These are phyloP conservation scores for Sporodiniella umbellata DNA, from an alignment of 371 early-diverging fungal species.

Conservation along the genomic window DNA sequence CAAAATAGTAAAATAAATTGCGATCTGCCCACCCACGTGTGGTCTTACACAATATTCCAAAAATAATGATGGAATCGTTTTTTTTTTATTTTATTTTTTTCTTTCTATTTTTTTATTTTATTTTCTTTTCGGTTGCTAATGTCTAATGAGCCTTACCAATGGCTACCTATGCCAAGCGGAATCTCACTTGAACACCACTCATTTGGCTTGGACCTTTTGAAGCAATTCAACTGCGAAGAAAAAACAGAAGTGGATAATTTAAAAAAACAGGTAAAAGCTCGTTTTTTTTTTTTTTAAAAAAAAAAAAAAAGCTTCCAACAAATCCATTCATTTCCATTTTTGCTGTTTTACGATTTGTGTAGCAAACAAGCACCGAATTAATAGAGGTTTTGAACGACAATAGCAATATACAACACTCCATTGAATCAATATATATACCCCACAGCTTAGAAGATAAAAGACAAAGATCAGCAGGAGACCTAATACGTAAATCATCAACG, in stretches of 20 bases:
- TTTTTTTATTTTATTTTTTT: conserved; percentile 7
- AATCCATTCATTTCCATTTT: too few species aligned
- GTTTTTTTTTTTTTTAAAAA: neutral
- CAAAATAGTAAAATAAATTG: neutral
- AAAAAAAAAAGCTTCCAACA: too few species aligned
- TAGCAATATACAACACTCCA: neutral
- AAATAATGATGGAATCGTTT: neutral
- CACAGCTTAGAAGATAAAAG: neutral
- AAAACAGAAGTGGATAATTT: neutral
- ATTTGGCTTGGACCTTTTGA: conserved; percentile 23
- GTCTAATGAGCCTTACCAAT: conserved; percentile 15
- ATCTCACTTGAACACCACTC: conserved; percentile 22
- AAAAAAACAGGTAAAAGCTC: neutral
- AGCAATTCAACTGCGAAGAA: conserved; percentile 15
- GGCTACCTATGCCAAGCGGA: conserved; percentile 30
- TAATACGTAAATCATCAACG: conserved; percentile 23
- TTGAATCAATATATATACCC: neutral
- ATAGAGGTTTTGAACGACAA: neutral
- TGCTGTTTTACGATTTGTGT: neutral
- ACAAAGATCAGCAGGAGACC: conserved; percentile 11
- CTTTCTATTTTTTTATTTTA: conserved; percentile 1
- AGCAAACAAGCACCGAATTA: neutral
- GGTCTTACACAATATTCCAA: neutral
- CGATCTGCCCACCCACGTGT: neutral
- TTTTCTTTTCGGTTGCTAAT: neutral